Evolutionary conservation across 2,329 filamentous ascomycete genomes (phyloP), one percentile per base, ranked within the genome.

Genomic region (Alternaria solani): DNA sequence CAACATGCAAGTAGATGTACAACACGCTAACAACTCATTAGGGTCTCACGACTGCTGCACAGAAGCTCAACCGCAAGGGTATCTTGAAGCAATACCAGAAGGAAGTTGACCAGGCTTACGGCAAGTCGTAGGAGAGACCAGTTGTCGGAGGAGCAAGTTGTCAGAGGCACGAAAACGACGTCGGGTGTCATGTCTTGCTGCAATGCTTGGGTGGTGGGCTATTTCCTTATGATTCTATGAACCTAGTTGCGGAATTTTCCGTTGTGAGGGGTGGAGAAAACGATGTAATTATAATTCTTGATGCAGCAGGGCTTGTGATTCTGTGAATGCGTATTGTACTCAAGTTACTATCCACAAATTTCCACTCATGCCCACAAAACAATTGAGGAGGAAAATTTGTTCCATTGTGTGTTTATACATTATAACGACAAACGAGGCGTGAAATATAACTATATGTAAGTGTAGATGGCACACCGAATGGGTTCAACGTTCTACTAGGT

Each of bases 21-120:
- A 49, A n/a, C 20, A 32, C 39, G 25, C 71, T 76, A 69, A 75
- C 59, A 56, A 7, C 20, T 30, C 16, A 20, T 14, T 46, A 84
- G 82, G 79, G 79, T 42, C 75, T 85, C 34, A 81, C 81, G 5
- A 85, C 83, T 5, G 83, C 83, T 5, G 83, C 83, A 16, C 82
- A 84, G 71, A 85, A 85, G 75, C 75, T 85, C 52, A 84, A 85
- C 76, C 79, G 83, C 51, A 83, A 79, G 70, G 79, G 71, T 49
- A 81, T 85, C 58, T 71, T 82, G 66, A 75, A 84, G 48, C 82
- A 84, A 67, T 85, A 85, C 74, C 74, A 83, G 77, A 81, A 82
- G 72, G 80, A 83, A 57, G 80, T 85, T 55, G 78, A 84, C 59
- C 73, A 77, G 67, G 82, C 82, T 2, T 85, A 85, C 64, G 73